Evolutionary conservation across 805 yeast species (phyloP), one percentile per base, ranked within the genome.

Genomic region (Candida endomychidarum): DNA sequence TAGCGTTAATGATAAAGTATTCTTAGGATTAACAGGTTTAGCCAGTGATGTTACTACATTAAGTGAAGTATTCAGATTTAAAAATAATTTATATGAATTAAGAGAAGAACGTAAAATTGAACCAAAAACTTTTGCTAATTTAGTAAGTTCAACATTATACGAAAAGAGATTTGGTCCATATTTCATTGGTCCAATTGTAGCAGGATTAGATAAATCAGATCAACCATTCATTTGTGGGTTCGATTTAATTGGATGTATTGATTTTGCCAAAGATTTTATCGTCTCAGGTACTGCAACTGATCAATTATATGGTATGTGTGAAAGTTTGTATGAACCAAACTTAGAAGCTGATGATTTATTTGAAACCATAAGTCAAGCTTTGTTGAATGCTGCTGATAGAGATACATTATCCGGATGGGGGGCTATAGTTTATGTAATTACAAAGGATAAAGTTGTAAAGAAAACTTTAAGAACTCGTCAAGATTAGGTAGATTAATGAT

Each of bases 321-420:
- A 93, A 69, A 78, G 95, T 9, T 73, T 93, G 43, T 95, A 89
- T 65, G 98, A 93, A 66, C 97, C 98, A 29, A 72, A 86, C 56
- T 72, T 95, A 52, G 97, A 80, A 61, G 89, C 98, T 5, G 98
- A 93, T 51, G 96, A 93, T 63, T 72, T 93, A 52, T 93, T 93
- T 58, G 98, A 93, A 65, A 91, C 98, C 28, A 85, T 89, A 50
- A 81, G 95, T 52, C 99, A 93, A 66, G 91, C 97, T 1, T 70
- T 93, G 44, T 71, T 93, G 70, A 88, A 86, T 60, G 98, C 96
- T 14, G 95, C 86, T 25, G 99, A 93, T 65, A 85, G 99, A 74
- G 99, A 93, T 65, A 96, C 97, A 5, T 74, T 93, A 43, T 83
- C 95, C 21, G 99, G 99, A 50, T 93, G 97, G 96, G 99, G 99